A percentile compares a stretch with the other conserved stretches of the same genome.
These are phyloP conservation scores for Psilocybe sp. DNA, from an alignment of 768 basidiomycete genomes.

Conservation along the genomic window DNA sequence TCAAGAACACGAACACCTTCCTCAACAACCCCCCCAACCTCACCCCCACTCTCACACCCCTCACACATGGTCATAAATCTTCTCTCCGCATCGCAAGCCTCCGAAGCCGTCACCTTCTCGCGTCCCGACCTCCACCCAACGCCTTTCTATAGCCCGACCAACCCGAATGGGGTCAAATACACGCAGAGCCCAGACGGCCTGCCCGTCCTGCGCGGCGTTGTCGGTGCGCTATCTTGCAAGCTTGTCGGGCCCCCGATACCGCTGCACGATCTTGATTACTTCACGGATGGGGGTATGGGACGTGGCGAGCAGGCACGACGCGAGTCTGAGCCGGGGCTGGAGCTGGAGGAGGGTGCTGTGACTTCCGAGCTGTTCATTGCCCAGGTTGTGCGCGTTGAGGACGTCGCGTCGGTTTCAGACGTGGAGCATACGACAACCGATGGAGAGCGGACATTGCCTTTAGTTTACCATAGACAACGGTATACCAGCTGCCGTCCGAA, in stretches of 20 bases:
- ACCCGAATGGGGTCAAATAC: constrained; percentile 27
- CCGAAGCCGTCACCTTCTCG: constrained; percentile 68
- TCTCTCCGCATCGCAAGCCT: constrained; percentile 64
- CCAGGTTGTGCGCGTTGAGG: constrained; percentile 62
- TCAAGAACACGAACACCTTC: constrained; percentile 1
- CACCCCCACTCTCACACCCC: constrained; percentile 10
- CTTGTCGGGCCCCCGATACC: constrained; percentile 61
- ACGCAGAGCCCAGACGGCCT: constrained; percentile 48
- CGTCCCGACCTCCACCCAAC: constrained; percentile 63
- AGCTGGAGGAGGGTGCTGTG: constrained; percentile 22
- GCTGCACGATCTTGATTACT: constrained; percentile 49
- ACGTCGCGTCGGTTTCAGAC: constrained; percentile 9
- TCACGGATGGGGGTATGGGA: too few relatives aligned
- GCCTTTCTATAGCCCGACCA: constrained; percentile 41
- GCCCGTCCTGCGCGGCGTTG: constrained; percentile 53
- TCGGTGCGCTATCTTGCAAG: constrained; percentile 74
- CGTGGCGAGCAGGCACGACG: constrained; percentile 10
- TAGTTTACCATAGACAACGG: constrained; percentile 60
- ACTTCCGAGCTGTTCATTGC: constrained; percentile 80
- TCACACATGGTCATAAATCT: constrained; percentile 78
- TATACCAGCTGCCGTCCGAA: constrained; percentile 47
- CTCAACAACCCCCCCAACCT: neutral
- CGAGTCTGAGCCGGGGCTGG: too few relatives aligned
- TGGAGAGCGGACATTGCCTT: constrained; percentile 41
- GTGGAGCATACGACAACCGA: constrained; percentile 11